Percentiles rank a stretch among this genome's conserved stretches.
These are phyloP conservation scores for Austroboletus niveus DNA, from an alignment of 1,284 basidiomycete species.

Conservation along the genomic window DNA sequence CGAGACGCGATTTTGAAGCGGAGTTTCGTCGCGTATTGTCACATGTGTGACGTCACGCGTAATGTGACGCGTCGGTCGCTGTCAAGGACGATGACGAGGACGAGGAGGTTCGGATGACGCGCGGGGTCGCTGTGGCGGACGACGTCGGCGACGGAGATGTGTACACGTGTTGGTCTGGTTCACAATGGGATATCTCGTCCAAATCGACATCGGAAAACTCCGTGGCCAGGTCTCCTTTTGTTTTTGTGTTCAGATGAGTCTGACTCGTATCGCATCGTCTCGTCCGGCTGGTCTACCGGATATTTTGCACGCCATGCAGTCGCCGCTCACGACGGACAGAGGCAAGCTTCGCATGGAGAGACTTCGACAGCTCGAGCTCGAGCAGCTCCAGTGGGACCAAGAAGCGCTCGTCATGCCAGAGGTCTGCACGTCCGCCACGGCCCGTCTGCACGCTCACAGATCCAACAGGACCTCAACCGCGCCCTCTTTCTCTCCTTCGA, in stretches of 20 bases:
- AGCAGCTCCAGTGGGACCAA: slow-evolving; percentile 47
- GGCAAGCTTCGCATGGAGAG: slow-evolving; percentile 31
- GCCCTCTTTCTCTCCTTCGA: slow-evolving; percentile 40
- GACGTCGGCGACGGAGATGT: neutral
- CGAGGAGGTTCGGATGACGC: neutral
- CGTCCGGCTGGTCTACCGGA: slow-evolving; percentile 7
- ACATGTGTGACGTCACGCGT: slow-evolving; percentile 29
- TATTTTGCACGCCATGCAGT: slow-evolving; percentile 16
- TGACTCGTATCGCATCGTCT: neutral
- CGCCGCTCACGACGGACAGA: slow-evolving; percentile 18
- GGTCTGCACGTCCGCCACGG: slow-evolving; percentile 24
- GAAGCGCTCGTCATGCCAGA: slow-evolving; percentile 51
- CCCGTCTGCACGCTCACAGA: neutral
- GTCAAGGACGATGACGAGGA: slow-evolving; percentile 1
- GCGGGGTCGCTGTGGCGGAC: neutral
- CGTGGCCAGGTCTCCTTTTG: neutral
- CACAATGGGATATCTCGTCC: neutral
- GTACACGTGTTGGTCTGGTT: slow-evolving; percentile 2
- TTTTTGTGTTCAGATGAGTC: neutral
- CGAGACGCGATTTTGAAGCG: slow-evolving; percentile 34
- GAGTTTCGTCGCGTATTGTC: slow-evolving; percentile 33
- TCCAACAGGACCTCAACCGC: slow-evolving; percentile 39
- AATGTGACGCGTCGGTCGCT: slow-evolving; percentile 23
- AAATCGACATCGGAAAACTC: slow-evolving; percentile 11
- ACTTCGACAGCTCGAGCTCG: slow-evolving; percentile 39